A percentile compares a stretch with the other conserved stretches of the same genome.
phyloP scores from a whole-genome alignment of 2,329 filamentous ascomycete species.

The Trichoderma sp. region DNA sequence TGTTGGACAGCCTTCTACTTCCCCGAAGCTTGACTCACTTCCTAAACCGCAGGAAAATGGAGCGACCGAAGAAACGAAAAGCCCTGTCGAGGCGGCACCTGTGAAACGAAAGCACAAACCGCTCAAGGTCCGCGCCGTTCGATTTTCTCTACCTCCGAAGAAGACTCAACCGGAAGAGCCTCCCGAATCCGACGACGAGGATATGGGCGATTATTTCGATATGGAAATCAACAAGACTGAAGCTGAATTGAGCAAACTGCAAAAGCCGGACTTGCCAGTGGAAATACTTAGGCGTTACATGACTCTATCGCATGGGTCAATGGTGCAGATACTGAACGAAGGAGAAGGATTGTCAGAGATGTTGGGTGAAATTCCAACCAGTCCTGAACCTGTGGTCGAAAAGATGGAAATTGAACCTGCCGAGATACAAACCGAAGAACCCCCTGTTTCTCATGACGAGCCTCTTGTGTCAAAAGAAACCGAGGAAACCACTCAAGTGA shows the following conservation, averaged over 20 bases:
- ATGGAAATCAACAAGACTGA: conserved; percentile 53
- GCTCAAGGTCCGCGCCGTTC: conserved; percentile 35
- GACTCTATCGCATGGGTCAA: conserved; percentile 47
- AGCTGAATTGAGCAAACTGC: conserved; percentile 47
- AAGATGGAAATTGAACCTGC: background rate
- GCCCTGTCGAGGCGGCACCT: background rate
- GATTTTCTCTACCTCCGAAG: conserved; percentile 42
- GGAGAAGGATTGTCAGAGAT: conserved; percentile 44
- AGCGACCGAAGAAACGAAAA: background rate
- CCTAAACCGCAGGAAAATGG: conserved; percentile 6
- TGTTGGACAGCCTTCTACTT: background rate
- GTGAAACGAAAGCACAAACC: conserved; percentile 29
- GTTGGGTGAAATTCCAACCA: conserved; percentile 36
- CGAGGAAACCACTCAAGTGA: background rate
- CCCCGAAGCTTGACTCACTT: background rate
- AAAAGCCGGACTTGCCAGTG: conserved; percentile 39
- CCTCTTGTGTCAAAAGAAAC: background rate
- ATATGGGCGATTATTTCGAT: conserved; percentile 57
- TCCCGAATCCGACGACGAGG: conserved; percentile 55
- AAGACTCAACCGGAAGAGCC: conserved; percentile 33
- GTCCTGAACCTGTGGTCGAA: background rate
- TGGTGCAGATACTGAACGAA: conserved; percentile 48
- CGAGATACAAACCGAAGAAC: background rate
- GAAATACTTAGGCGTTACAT: conserved; percentile 48
- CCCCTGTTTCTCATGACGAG: background rate